Conservation (phyloP, 2,329 filamentous ascomycete genomes). For the Nemania serpens region DNA sequence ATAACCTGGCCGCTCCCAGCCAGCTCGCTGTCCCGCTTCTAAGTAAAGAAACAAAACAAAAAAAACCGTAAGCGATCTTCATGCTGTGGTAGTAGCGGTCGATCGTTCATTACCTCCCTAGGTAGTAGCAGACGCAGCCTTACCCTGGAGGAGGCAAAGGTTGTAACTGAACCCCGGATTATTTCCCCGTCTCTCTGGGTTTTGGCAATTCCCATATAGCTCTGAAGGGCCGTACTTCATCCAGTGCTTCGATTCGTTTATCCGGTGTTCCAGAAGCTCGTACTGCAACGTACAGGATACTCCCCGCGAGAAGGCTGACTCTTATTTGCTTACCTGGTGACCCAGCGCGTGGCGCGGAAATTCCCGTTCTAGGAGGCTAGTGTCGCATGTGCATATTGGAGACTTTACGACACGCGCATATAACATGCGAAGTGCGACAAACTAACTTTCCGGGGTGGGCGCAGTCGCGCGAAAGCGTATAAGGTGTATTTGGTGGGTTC, state of each 20-base stretch:
- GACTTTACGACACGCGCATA: conserved; percentile 27
- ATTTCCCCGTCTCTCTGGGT: conserved; percentile 19
- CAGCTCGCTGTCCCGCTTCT: conserved; percentile 24
- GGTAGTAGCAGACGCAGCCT: conserved; percentile 29
- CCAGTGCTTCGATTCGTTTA: conserved; percentile 31
- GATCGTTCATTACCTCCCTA: conserved; percentile 24
- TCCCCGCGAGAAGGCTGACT: conserved; percentile 1
- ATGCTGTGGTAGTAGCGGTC: conserved; percentile 22
- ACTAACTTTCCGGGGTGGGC: conserved; percentile 12
- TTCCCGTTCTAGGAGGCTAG: conserved; percentile 26
- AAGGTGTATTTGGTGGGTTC: neutral
- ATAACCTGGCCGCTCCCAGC: conserved; percentile 14
- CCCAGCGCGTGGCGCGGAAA: conserved; percentile 22
- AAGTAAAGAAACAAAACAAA: conserved; percentile 30
- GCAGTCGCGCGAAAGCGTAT: conserved; percentile 11
- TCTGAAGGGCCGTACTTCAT: conserved; percentile 17
- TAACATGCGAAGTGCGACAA: conserved; percentile 21
- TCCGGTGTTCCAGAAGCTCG: conserved; percentile 31
- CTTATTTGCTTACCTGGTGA: conserved; percentile 21
- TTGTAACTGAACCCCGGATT: conserved; percentile 30
- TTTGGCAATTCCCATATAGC: no score
- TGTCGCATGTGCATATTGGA: conserved; percentile 28
- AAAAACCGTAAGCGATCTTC: conserved; percentile 22
- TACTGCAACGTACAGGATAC: conserved; percentile 15
- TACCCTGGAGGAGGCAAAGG: conserved; percentile 23